Conservation (phyloP, 768 basidiomycete species). For the Podaxis sp. region DNA sequence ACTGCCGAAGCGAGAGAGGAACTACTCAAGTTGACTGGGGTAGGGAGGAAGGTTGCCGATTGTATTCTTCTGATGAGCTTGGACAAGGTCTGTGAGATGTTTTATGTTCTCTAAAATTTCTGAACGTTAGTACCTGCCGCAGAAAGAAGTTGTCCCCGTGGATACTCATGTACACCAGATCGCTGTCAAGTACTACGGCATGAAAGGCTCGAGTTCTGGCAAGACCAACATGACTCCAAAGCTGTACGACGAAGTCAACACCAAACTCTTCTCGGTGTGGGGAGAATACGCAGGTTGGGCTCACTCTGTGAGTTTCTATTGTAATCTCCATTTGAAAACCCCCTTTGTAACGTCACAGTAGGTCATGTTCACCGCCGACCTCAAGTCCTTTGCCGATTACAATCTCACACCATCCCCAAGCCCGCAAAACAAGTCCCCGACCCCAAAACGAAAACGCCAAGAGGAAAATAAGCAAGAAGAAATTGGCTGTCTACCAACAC, state of each 20-base stretch:
- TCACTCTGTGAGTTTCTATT: constrained; percentile 55
- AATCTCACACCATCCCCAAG: constrained; percentile 32
- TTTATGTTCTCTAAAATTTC: not conserved
- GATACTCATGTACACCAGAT: constrained; percentile 96
- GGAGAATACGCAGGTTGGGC: constrained; percentile 89
- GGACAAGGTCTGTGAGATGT: constrained; percentile 58
- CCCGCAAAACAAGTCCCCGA: constrained; percentile 6
- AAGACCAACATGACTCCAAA: constrained; percentile 70
- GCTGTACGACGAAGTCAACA: constrained; percentile 69
- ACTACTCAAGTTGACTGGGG: constrained; percentile 80
- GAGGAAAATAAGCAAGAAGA: not conserved
- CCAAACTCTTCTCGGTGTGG: constrained; percentile 63
- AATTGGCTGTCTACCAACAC: constrained; percentile 17
- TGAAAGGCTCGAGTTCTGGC: constrained; percentile 39
- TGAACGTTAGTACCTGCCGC: constrained; percentile 3
- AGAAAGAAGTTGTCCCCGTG: constrained; percentile 88
- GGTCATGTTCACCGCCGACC: constrained; percentile 74
- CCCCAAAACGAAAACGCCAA: constrained; percentile 7
- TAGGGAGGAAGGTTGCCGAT: constrained; percentile 96
- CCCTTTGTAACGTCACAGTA: constrained; percentile 20
- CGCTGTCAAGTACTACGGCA: constrained; percentile 71
- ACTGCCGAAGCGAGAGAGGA: constrained; percentile 66
- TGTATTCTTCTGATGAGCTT: constrained; percentile 91
- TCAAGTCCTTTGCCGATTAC: constrained; percentile 62
- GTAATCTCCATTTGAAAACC: not conserved